Conservation (phyloP, 768 basidiomycete species). For the Rhodotorula paludigena region DNA sequence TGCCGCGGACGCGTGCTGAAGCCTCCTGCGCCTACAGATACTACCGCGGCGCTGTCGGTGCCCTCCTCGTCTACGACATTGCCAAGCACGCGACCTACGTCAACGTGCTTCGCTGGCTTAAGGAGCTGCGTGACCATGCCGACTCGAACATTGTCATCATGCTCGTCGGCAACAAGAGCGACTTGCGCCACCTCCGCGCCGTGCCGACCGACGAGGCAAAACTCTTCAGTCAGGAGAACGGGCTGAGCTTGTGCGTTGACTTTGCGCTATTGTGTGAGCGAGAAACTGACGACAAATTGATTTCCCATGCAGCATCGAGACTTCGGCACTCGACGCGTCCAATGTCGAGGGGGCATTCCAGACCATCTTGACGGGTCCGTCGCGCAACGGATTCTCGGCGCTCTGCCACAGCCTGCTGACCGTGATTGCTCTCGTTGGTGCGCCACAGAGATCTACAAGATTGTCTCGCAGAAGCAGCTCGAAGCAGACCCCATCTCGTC, state of each 20-base stretch:
- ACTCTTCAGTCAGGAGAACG: slow-evolving; percentile 69
- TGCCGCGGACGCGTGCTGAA: neutral
- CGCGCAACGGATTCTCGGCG: neutral
- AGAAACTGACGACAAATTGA: slow-evolving; percentile 72
- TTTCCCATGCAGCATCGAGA: slow-evolving; percentile 75
- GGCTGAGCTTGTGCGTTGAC: slow-evolving; percentile 38
- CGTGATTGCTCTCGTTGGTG: too few species aligned
- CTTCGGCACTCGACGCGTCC: slow-evolving; percentile 97
- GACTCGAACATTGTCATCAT: slow-evolving; percentile 55
- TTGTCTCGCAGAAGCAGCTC: slow-evolving; percentile 90
- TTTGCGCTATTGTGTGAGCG: neutral
- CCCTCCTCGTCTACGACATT: slow-evolving; percentile 88
- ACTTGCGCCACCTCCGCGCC: slow-evolving; percentile 93
- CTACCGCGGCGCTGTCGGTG: slow-evolving; percentile 93
- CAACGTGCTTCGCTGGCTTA: slow-evolving; percentile 91
- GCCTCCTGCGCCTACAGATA: slow-evolving; percentile 56
- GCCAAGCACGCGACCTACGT: slow-evolving; percentile 85
- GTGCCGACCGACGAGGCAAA: slow-evolving; percentile 98
- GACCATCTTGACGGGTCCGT: slow-evolving; percentile 81
- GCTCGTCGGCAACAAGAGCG: slow-evolving; percentile 96
- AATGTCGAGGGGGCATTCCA: slow-evolving; percentile 98
- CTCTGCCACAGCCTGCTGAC: neutral
- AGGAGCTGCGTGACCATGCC: slow-evolving; percentile 92
- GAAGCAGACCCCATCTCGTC: slow-evolving; percentile 77
- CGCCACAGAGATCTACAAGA: slow-evolving; percentile 92